These are phyloP conservation scores for Penicillium griseofulvum DNA, from an alignment of 2,329 filamentous ascomycete genomes.

Conservation along the genomic window DNA sequence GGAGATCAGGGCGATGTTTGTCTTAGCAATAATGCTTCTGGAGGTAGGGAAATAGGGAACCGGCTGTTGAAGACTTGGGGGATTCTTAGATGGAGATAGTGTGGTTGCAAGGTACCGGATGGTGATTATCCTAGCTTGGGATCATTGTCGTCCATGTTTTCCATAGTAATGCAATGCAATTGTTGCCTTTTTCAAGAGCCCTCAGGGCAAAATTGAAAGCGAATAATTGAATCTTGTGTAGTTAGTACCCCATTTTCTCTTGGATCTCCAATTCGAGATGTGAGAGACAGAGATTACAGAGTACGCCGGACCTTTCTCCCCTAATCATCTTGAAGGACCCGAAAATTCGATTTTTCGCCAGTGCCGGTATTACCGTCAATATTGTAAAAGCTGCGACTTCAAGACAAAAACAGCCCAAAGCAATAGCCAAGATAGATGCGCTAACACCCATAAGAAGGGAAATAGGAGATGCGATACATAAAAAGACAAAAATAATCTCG, in stretches of 20 bases:
- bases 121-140: neutral
- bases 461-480: neutral
- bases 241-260: neutral
- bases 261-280: too few relatives aligned
- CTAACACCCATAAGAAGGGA: neutral
- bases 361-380: neutral
- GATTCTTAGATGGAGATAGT: neutral
- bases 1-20: slow-evolving; percentile 3
- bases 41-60: neutral
- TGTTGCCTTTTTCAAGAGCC: neutral
- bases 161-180: neutral
- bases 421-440: neutral
- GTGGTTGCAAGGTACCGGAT: neutral
- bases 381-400: slow-evolving; percentile 2
- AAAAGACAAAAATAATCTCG: neutral
- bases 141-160: neutral
- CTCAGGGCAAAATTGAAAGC: neutral
- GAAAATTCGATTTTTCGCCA: neutral
- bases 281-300: neutral
- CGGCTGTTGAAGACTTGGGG: neutral
- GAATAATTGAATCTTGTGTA: neutral
- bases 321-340: neutral
- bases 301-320: neutral
- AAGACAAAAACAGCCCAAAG: neutral
- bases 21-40: neutral